Evolutionary conservation across 805 yeast species (phyloP).

Genomic region (Candida verbasci): DNA sequence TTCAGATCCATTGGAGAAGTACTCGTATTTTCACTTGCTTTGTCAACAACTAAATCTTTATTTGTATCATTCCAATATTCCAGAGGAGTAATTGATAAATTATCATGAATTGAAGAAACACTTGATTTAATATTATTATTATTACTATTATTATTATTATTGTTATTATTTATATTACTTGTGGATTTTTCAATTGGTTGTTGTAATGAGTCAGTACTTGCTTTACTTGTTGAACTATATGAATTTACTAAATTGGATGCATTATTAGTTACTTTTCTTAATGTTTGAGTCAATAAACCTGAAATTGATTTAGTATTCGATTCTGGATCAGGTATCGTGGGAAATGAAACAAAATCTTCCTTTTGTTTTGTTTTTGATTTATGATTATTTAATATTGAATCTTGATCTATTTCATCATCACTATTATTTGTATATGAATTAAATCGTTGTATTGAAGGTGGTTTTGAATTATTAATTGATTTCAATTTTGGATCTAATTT

Average conservation of each 20-base stretch:
- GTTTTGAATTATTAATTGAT: neutral
- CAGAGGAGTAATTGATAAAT: neutral
- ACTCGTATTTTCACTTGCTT: neutral
- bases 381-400: neutral
- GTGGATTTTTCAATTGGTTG: neutral
- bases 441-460: slow-evolving; percentile 3
- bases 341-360: slow-evolving; percentile 38
- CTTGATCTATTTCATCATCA: slow-evolving; percentile 11
- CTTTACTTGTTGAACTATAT: slow-evolving; percentile 10
- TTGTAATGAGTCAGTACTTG: neutral
- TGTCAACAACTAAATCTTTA: neutral
- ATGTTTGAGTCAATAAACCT: slow-evolving; percentile 31
- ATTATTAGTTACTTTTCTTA: slow-evolving; percentile 39
- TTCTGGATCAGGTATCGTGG: slow-evolving; percentile 41
- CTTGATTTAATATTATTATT: too few species aligned
- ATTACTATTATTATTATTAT: too few species aligned
- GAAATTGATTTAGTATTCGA: slow-evolving; percentile 30
- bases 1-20: neutral
- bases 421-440: slow-evolving; percentile 11
- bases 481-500: neutral
- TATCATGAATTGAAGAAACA: neutral
- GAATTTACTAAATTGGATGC: slow-evolving; percentile 34
- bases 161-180: too few species aligned
- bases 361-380: neutral
- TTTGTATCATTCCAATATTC: neutral